Evolutionary conservation across 306 rosid species (phyloP), one percentile per base, ranked within the genome.

Genomic region (Cicer arietinum): DNA sequence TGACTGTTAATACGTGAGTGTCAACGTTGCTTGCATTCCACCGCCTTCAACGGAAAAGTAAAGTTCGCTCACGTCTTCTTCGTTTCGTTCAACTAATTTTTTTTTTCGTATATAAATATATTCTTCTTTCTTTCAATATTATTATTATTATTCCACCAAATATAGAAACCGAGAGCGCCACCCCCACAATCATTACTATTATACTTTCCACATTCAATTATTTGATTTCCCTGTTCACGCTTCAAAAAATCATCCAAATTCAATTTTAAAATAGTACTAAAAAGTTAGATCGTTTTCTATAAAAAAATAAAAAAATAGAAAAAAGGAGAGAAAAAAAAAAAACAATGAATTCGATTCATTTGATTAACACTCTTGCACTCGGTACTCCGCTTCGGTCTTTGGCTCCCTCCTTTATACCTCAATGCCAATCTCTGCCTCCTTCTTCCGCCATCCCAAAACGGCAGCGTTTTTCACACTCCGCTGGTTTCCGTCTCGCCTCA

Each of bases 331-430:
- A 25, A n/a, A 6, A 3, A 3, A 3, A 14, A 42, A 58, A 25
- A 45, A 50, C 13, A 46, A 85, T 88, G 92, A 83, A 59, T 79
- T 85, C 89, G 76, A 81, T 88, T 77, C 51, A 77, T 74, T 81
- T 71, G 51, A 65, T 79, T 47, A 45, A 65, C 78, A 58, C 76
- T n/a, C 69, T 67, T 14, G n/a, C 74, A 9, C 58, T 76, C 66
- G 13, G 74, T n/a, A 48, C 74, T 83, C 74, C 75, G 2, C 6
- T 61, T 53, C 86, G 70, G n/a, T 59, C 69, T 4, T 7, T 50
- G 2, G 18, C 80, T 14, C 44, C 79, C 30, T 2, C 77, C 7
- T 6, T 80, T 62, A 25, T 77, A 1, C 83, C 63, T 18, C 81
- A 81, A 53, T 67, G 74, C 71, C 71, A 76, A 54, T 82, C 71